These are phyloP conservation scores for Bipolaris gigantea DNA, from an alignment of 2,329 filamentous ascomycete species.

Conservation along the genomic window DNA sequence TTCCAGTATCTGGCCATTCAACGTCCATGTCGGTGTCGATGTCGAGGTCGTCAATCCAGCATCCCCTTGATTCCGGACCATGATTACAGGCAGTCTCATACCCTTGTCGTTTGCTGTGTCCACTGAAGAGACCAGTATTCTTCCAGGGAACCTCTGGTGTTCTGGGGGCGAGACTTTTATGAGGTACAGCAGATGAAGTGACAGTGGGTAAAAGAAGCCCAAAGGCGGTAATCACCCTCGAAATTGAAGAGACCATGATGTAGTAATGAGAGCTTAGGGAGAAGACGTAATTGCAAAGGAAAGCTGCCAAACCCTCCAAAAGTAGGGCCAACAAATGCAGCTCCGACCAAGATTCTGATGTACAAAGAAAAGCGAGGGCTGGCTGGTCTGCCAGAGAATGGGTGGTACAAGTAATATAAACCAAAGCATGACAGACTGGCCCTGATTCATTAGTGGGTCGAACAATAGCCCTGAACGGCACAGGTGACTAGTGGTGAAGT, in stretches of 20 bases:
- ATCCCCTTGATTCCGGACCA: conserved; percentile 28
- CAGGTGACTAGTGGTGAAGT: conserved; percentile 21
- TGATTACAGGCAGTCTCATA: conserved; percentile 23
- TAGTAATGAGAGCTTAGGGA: conserved; percentile 7
- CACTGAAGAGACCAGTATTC: conserved; percentile 17
- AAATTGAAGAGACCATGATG: conserved; percentile 14
- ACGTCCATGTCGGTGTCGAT: conserved; percentile 51
- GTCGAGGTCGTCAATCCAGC: conserved; percentile 39
- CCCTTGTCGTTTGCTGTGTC: conserved; percentile 11
- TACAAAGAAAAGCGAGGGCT: conserved; percentile 14
- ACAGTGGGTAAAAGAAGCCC: conserved; percentile 20
- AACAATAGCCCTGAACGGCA: conserved; percentile 13
- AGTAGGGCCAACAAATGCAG: conserved; percentile 5
- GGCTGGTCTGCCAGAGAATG: conserved; percentile 9
- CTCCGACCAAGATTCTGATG: conserved; percentile 3
- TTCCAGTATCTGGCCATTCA: conserved; percentile 49
- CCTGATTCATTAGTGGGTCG: conserved; percentile 14
- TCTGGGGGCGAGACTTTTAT: conserved; percentile 13
- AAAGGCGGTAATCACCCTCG: conserved; percentile 10
- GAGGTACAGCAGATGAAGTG: conserved; percentile 23
- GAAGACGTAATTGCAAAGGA: conserved; percentile 10
- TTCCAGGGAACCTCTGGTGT: conserved; percentile 28
- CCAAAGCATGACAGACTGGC: conserved; percentile 12
- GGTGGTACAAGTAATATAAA: conserved; percentile 26
- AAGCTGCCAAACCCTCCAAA: neutral